Evolutionary conservation across 2,329 filamentous ascomycete species (phyloP).

Genomic region (Dryadomyces quercivorus): DNA sequence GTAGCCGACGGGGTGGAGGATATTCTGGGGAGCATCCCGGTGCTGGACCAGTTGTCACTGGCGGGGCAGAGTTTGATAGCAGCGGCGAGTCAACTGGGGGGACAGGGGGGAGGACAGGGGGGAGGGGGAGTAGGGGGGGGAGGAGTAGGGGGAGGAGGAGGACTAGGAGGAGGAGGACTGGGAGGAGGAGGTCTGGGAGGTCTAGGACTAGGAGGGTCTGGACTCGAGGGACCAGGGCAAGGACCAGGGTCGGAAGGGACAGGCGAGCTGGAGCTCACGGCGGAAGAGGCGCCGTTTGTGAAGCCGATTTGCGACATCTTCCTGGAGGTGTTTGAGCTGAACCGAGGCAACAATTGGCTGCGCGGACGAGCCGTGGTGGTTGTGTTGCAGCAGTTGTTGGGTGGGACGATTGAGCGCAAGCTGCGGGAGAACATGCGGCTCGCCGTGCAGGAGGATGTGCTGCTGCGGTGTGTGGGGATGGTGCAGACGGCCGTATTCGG

Average conservation of each 20-base stretch:
- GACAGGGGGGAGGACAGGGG: constrained; percentile 29
- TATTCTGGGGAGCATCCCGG: constrained; percentile 88
- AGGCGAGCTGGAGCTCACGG: constrained; percentile 28
- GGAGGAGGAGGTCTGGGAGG: not conserved
- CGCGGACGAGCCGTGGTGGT: constrained; percentile 91
- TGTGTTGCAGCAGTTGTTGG: constrained; percentile 87
- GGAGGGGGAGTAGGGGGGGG: not conserved
- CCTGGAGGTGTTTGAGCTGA: constrained; percentile 87
- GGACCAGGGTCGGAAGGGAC: constrained; percentile 33
- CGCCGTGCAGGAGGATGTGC: constrained; percentile 65
- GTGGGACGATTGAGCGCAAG: constrained; percentile 91
- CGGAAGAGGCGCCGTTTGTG: constrained; percentile 88
- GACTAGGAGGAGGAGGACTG: constrained; percentile 22
- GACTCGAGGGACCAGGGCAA: constrained; percentile 17
- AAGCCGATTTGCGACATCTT: constrained; percentile 98
- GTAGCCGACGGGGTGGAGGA: constrained; percentile 98
- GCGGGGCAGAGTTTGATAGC: constrained; percentile 86
- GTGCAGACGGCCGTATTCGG: constrained; percentile 63
- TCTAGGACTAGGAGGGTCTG: constrained; percentile 22
- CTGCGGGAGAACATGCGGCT: constrained; percentile 72
- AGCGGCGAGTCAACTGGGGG: constrained; percentile 53
- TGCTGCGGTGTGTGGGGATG: constrained; percentile 63
- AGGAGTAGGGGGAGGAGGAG: not conserved
- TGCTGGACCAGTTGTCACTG: constrained; percentile 84
- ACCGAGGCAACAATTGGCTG: constrained; percentile 93